A percentile compares a stretch with the other conserved stretches of the same genome.
Conservation (phyloP, 768 basidiomycete genomes). For the Rhodocollybia butyracea region DNA sequence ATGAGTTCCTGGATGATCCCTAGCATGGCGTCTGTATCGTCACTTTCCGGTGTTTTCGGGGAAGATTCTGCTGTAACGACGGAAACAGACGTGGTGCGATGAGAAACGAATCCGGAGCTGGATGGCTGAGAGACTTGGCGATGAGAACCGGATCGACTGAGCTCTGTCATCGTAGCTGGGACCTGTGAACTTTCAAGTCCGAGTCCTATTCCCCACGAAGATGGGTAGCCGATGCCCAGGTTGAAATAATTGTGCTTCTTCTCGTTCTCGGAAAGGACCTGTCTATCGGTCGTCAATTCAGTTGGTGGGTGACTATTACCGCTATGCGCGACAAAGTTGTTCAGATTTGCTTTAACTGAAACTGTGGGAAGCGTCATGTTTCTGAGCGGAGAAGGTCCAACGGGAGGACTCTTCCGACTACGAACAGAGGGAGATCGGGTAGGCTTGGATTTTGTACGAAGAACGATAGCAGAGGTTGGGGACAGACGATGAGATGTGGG, state of each 20-base stretch:
- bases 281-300: background rate
- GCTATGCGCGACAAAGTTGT: background rate
- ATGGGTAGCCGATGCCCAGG: slow-evolving; percentile 17
- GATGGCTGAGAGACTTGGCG: background rate
- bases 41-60: background rate
- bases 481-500: slow-evolving; percentile 7
- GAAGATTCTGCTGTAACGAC: background rate
- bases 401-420: slow-evolving; percentile 31
- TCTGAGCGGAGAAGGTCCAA: slow-evolving; percentile 45
- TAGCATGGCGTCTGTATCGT: slow-evolving; percentile 29
- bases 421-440: slow-evolving; percentile 21
- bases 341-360: slow-evolving; percentile 16
- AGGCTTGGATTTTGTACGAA: slow-evolving; percentile 8
- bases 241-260: slow-evolving; percentile 8
- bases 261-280: slow-evolving; percentile 5
- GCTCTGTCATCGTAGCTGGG: background rate
- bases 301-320: background rate
- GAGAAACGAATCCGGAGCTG: background rate
- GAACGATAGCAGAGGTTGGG: slow-evolving; percentile 8
- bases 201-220: background rate
- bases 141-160: background rate
- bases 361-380: slow-evolving; percentile 38
- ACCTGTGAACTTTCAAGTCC: background rate
- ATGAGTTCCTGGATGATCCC: slow-evolving; percentile 46
- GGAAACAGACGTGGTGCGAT: background rate